These are phyloP conservation scores for Bjerkandera adusta DNA, from an alignment of 1,284 basidiomycete species.

Conservation along the genomic window DNA sequence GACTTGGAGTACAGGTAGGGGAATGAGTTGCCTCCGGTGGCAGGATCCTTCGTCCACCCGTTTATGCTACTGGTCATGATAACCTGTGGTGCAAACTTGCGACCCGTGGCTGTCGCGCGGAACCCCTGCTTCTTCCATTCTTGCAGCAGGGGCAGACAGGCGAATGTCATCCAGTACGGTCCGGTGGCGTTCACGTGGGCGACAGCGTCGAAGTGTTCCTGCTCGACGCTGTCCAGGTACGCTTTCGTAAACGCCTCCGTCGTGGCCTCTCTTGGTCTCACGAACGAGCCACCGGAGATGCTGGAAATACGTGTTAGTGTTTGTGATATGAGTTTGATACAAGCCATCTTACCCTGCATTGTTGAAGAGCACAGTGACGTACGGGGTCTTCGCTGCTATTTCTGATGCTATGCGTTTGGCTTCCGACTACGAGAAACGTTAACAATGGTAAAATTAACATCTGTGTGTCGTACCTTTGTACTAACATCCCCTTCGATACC, in stretches of 20 bases:
- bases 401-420: constrained; percentile 43
- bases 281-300: constrained; percentile 2
- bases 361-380: constrained; percentile 43
- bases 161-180: constrained; percentile 50
- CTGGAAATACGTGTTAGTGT: constrained; percentile 3
- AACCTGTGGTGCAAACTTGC: constrained; percentile 45
- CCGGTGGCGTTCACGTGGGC: constrained; percentile 43
- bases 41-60: constrained; percentile 51
- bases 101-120: constrained; percentile 12
- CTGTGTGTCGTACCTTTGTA: constrained; percentile 34
- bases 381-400: constrained; percentile 35
- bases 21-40: constrained; percentile 38
- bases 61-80: constrained; percentile 55
- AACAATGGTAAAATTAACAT: background rate
- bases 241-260: constrained; percentile 9
- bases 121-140: constrained; percentile 36
- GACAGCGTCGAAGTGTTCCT: constrained; percentile 38
- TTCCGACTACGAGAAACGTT: constrained; percentile 36
- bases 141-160: constrained; percentile 49
- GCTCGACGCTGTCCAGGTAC: constrained; percentile 9
- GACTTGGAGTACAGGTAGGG: constrained; percentile 51
- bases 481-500: constrained; percentile 45
- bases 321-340: background rate
- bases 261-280: constrained; percentile 4
- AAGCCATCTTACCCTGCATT: constrained; percentile 34